phyloP scores from a whole-genome alignment of 2,329 filamentous ascomycete genomes.

The Sporothrix curviconia region DNA sequence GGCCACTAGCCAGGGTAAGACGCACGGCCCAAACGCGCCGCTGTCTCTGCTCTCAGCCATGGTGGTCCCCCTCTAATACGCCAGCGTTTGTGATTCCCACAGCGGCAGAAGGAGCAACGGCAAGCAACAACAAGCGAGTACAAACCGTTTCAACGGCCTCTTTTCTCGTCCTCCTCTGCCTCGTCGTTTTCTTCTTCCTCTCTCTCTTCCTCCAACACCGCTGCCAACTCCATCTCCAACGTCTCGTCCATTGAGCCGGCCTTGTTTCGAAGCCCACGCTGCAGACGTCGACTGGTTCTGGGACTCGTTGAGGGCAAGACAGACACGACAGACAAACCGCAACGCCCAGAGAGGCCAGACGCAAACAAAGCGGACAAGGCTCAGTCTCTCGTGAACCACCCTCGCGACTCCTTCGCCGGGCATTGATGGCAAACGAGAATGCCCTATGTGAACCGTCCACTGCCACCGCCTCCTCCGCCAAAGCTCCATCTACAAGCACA shows the following conservation, averaged over 20 bases:
- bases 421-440: constrained; percentile 24
- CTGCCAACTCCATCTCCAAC: constrained; percentile 4
- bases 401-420: constrained; percentile 22
- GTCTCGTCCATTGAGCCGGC: constrained; percentile 23
- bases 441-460: constrained; percentile 26
- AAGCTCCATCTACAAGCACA: constrained; percentile 17
- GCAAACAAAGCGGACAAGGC: neutral
- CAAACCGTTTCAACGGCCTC: constrained; percentile 6
- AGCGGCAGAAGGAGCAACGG: neutral
- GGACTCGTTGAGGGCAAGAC: constrained; percentile 27
- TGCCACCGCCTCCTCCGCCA: constrained; percentile 25
- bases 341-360: neutral
- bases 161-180: neutral
- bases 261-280: constrained; percentile 32
- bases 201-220: constrained; percentile 4
- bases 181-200: constrained; percentile 4
- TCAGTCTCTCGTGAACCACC: too few relatives aligned
- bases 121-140: neutral
- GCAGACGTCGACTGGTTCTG: constrained; percentile 26
- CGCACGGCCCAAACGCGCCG: constrained; percentile 25
- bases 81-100: constrained; percentile 4
- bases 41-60: constrained; percentile 11
- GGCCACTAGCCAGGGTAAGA: constrained; percentile 13
- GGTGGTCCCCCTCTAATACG: constrained; percentile 4
- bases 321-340: neutral